Evolutionary conservation across 2,329 filamentous ascomycete species (phyloP).

Genomic region (Cladophialophora chaetospira): DNA sequence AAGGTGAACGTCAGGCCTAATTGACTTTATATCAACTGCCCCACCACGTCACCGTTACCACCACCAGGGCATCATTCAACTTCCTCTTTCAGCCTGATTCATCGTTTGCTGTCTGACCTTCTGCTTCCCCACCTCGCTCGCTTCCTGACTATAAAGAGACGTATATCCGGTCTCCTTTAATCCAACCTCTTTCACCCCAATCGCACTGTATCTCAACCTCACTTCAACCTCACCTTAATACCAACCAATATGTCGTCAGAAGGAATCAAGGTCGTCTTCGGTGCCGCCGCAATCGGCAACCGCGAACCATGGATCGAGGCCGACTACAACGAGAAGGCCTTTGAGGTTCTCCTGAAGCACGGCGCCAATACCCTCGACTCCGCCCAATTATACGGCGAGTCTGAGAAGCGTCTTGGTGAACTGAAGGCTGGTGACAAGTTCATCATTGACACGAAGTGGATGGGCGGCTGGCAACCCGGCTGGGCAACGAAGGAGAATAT

Average conservation of each 20-base stretch:
- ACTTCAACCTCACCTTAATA: neutral
- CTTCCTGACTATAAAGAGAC: neutral
- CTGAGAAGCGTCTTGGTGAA: conserved; percentile 47
- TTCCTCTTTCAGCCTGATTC: neutral
- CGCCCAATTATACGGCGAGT: conserved; percentile 42
- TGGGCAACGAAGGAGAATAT: conserved; percentile 27
- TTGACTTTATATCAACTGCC: neutral
- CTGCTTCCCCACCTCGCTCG: neutral
- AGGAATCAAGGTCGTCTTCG: conserved; percentile 25
- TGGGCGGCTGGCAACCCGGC: conserved; percentile 39
- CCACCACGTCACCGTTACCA: neutral
- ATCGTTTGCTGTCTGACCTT: neutral
- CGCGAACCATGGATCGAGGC: conserved; percentile 14
- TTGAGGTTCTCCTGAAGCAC: conserved; percentile 25
- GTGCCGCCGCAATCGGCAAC: conserved; percentile 21
- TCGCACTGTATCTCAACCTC: neutral
- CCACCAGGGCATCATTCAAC: neutral
- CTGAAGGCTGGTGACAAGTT: conserved; percentile 45
- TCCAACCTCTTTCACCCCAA: no score
- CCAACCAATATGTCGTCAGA: conserved; percentile 19
- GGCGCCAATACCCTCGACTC: conserved; percentile 28
- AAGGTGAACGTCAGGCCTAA: neutral
- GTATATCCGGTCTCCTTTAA: neutral
- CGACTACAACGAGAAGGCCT: conserved; percentile 17
- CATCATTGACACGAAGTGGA: conserved; percentile 50